Conservation (phyloP, 768 basidiomycete genomes). For the Sistotremastrum niveocremeum region DNA sequence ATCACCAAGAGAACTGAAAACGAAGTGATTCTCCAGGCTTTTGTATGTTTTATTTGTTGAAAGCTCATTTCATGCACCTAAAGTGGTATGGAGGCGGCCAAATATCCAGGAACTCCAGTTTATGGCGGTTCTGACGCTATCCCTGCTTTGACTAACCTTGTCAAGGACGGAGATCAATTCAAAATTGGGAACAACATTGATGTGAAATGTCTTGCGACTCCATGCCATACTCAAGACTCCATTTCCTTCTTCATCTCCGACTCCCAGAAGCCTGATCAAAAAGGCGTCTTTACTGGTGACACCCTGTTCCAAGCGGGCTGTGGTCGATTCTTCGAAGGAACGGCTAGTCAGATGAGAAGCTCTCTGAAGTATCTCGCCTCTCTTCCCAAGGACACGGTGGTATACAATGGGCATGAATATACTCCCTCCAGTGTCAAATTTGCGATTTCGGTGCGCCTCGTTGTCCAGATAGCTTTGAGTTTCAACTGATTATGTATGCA, state of each 20-base stretch:
- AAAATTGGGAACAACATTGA: slow-evolving; percentile 49
- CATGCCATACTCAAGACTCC: slow-evolving; percentile 94
- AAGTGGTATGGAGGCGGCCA: slow-evolving; percentile 24
- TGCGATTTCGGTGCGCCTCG: slow-evolving; percentile 26
- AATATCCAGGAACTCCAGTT: slow-evolving; percentile 37
- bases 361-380: slow-evolving; percentile 58
- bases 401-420: slow-evolving; percentile 91
- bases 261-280: slow-evolving; percentile 30
- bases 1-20: neutral
- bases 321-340: slow-evolving; percentile 91
- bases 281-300: slow-evolving; percentile 88
- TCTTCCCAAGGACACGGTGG: slow-evolving; percentile 67
- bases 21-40: slow-evolving; percentile 23
- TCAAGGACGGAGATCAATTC: slow-evolving; percentile 76
- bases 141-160: slow-evolving; percentile 51
- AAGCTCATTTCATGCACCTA: neutral
- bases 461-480: neutral
- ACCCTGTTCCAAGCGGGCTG: slow-evolving; percentile 79
- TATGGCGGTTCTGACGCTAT: slow-evolving; percentile 75
- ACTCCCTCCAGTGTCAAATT: slow-evolving; percentile 64
- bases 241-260: slow-evolving; percentile 78
- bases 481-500: slow-evolving; percentile 1
- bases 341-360: slow-evolving; percentile 63
- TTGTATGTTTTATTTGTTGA: slow-evolving; percentile 26
- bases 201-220: slow-evolving; percentile 68